A percentile compares a stretch with the other conserved stretches of the same genome.
Evolutionary conservation across 208 protist genomes (phyloP).

Genomic region (Acanthamoeba sp.): DNA sequence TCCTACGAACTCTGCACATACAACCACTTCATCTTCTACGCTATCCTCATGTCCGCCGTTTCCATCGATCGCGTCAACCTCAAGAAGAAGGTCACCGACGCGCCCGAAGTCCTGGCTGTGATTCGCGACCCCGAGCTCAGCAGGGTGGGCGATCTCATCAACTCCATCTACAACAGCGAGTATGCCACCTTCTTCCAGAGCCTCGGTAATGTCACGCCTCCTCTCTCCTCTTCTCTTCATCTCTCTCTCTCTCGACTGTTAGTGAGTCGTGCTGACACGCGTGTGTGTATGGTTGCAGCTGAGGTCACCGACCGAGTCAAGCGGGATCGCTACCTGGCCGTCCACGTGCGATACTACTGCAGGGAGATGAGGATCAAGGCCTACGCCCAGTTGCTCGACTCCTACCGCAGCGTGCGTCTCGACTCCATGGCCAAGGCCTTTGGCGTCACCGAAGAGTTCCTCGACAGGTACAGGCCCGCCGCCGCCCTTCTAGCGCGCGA

Average conservation of each 20-base stretch:
- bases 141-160: slow-evolving; percentile 93
- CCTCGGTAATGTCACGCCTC: slow-evolving; percentile 86
- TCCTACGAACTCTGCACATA: slow-evolving; percentile 88
- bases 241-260: background rate
- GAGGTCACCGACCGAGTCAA: slow-evolving; percentile 94
- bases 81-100: slow-evolving; percentile 88
- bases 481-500: background rate
- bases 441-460: slow-evolving; percentile 92
- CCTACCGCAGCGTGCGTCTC: slow-evolving; percentile 97
- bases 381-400: slow-evolving; percentile 99
- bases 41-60: slow-evolving; percentile 93
- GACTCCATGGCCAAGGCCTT: slow-evolving; percentile 97
- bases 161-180: slow-evolving; percentile 96
- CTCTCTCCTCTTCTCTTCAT: background rate
- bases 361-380: slow-evolving; percentile 97
- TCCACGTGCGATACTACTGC: slow-evolving; percentile 97
- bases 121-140: slow-evolving; percentile 91
- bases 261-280: background rate
- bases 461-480: slow-evolving; percentile 84
- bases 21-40: slow-evolving; percentile 93
- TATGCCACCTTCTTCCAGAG: slow-evolving; percentile 95
- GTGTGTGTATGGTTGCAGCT: slow-evolving; percentile 71
- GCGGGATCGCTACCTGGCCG: slow-evolving; percentile 94
- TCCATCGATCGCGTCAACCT: slow-evolving; percentile 93
- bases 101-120: slow-evolving; percentile 91